Percentiles rank a stretch among this genome's conserved stretches.
Evolutionary conservation across 2,329 filamentous ascomycete genomes (phyloP).

Genomic region (Claviceps purpurea): DNA sequence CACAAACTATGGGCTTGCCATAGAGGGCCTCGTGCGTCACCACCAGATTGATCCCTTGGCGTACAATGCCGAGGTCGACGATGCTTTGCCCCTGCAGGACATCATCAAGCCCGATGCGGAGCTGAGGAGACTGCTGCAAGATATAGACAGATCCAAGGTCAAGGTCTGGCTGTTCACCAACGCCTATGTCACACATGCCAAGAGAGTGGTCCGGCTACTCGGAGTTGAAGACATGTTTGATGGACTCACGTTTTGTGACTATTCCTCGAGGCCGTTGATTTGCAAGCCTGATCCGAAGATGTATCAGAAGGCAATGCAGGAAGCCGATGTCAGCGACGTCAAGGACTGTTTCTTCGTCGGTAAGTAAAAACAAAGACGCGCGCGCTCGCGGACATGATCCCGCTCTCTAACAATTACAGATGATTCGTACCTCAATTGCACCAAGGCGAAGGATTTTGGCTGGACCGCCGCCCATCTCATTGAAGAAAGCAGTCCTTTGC

Average conservation of each 20-base stretch:
- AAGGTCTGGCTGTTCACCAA: constrained; percentile 93
- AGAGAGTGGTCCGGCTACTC: constrained; percentile 67
- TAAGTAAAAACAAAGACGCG: constrained; percentile 29
- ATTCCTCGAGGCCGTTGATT: constrained; percentile 55
- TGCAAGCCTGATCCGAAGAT: constrained; percentile 80
- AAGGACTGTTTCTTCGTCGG: constrained; percentile 86
- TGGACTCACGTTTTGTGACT: constrained; percentile 91
- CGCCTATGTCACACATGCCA: constrained; percentile 80
- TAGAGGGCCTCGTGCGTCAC: constrained; percentile 84
- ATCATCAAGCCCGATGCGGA: constrained; percentile 69
- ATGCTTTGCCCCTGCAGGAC: constrained; percentile 75
- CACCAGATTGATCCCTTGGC: constrained; percentile 92
- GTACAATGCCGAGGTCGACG: constrained; percentile 90
- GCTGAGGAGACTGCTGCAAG: constrained; percentile 62
- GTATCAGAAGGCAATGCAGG: constrained; percentile 78
- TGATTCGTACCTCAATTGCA: constrained; percentile 75
- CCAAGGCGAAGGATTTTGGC: constrained; percentile 60
- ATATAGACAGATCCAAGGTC: constrained; percentile 73
- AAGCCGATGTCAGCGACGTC: constrained; percentile 56
- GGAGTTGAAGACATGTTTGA: constrained; percentile 83
- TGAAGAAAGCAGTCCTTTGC: constrained; percentile 56
- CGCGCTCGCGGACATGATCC: no score
- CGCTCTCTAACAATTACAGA: constrained; percentile 35
- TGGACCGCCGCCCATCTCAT: constrained; percentile 83
- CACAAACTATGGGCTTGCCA: constrained; percentile 89